Evolutionary conservation across 2,329 filamentous ascomycete genomes (phyloP), one percentile per base, ranked within the genome.

Genomic region (Didymella arachidicola): DNA sequence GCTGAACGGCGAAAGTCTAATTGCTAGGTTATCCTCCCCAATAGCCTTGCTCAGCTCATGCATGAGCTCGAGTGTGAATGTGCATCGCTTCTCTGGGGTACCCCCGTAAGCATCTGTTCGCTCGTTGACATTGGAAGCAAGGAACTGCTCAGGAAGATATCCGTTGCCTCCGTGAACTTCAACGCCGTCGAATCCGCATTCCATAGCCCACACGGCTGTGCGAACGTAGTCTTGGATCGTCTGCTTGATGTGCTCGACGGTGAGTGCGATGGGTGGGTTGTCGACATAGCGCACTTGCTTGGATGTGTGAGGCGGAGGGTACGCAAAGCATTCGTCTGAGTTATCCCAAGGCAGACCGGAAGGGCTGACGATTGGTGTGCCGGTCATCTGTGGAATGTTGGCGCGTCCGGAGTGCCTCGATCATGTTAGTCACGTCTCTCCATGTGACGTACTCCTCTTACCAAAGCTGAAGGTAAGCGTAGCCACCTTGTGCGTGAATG

Each of bases 21-120:
- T 67, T 3, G 69, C 71, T 10, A 64, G 42, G 34, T 72, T 73
- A 30, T 71, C 68, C 4, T 62, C 66, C 2, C 72, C 72, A 19
- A 74, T 60, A 7, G 69, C 64, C 22, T 60, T 61, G 11, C 63
- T 63, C 22, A 74, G 45, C 14, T 53, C 60, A 8, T 68, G 59
- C 70, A 73, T 82, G 18, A 86, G 74, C 63, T 86, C 84, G 2
- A 87, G 65, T 1, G 79, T 80, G 66, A 89, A 89, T 1, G 76
- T 79, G 57, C 81, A 84, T 18, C 82, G 76, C 60, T 83, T 83
- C 65, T 82, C 77, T 0, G 80, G 77, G 16, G 72, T 79, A 4
- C 82, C 83, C 4, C 82, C 83, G 61, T 82, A 84, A 8, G 72
- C 69, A 65, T 85, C 82, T 1, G 77, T 81, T 16, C 82, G 74